Percentiles rank a stretch among this genome's conserved stretches.
These are phyloP conservation scores for Leccinum olivaceoglutinosum DNA, from an alignment of 1,284 basidiomycete genomes.

Conservation along the genomic window DNA sequence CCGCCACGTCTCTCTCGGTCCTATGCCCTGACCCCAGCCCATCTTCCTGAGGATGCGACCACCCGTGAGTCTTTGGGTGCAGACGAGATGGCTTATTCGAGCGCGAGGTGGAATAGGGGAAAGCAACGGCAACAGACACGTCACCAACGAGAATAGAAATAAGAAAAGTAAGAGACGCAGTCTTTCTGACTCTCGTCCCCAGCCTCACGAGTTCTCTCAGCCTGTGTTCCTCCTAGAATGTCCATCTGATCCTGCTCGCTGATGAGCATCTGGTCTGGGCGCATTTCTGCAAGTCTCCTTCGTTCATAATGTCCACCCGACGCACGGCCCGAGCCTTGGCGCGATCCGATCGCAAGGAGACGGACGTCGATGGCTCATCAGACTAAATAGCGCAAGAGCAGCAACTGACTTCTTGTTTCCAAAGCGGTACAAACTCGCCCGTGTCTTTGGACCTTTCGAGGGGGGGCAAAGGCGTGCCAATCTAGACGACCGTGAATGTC, in stretches of 20 bases:
- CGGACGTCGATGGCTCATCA: constrained; percentile 72
- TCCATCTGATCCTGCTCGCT: constrained; percentile 75
- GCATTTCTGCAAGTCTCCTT: constrained; percentile 88
- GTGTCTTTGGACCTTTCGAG: constrained; percentile 85
- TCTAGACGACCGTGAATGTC: constrained; percentile 40
- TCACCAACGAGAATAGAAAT: not conserved
- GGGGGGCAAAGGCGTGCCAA: constrained; percentile 88
- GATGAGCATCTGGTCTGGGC: constrained; percentile 66
- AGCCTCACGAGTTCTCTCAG: constrained; percentile 35
- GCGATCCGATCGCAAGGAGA: constrained; percentile 78
- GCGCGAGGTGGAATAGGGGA: constrained; percentile 35
- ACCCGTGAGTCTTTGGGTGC: constrained; percentile 61
- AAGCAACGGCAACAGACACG: not conserved
- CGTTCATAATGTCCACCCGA: constrained; percentile 98
- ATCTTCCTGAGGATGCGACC: constrained; percentile 74
- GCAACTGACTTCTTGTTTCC: constrained; percentile 86
- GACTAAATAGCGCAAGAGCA: constrained; percentile 16
- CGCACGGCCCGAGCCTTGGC: constrained; percentile 55
- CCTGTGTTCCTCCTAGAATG: constrained; percentile 52
- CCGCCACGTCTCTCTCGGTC: constrained; percentile 77
- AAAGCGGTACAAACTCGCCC: constrained; percentile 91
- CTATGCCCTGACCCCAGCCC: constrained; percentile 95
- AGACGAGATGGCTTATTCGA: constrained; percentile 58
- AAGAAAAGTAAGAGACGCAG: constrained; percentile 35
- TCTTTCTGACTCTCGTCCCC: constrained; percentile 46